These are phyloP conservation scores for Tuber indicum DNA, from an alignment of 495 filamentous ascomycete genomes.

Conservation along the genomic window DNA sequence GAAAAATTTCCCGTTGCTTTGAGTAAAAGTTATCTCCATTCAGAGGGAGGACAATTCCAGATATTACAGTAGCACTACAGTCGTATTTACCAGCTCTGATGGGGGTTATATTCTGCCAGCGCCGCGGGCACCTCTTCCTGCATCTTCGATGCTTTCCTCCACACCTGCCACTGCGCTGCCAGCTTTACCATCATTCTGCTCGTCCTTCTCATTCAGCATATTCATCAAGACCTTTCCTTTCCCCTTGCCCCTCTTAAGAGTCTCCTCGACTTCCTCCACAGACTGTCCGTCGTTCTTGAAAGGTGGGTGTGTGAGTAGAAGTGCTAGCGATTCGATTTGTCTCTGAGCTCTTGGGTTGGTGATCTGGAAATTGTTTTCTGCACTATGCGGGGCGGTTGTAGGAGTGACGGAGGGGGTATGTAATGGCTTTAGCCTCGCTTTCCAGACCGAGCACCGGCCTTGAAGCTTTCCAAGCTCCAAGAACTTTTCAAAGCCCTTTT, in stretches of 20 bases:
- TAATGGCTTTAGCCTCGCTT: constrained; percentile 51
- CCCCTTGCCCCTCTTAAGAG: constrained; percentile 36
- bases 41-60: neutral
- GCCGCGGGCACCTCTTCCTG: constrained; percentile 28
- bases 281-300: constrained; percentile 41
- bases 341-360: constrained; percentile 36
- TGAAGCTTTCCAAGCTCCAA: constrained; percentile 69
- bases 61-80: neutral
- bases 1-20: neutral
- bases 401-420: constrained; percentile 23
- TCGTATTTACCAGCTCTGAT: neutral
- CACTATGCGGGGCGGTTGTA: neutral
- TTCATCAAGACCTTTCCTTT: constrained; percentile 38
- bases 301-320: constrained; percentile 37
- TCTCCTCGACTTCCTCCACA: constrained; percentile 41
- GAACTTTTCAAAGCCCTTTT: constrained; percentile 92
- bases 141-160: constrained; percentile 38
- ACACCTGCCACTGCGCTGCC: constrained; percentile 6
- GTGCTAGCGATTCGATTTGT: constrained; percentile 36
- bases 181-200: constrained; percentile 4
- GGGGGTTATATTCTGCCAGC: constrained; percentile 11
- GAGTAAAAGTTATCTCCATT: neutral
- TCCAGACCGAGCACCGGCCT: constrained; percentile 78
- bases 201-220: constrained; percentile 40
- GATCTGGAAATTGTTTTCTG: constrained; percentile 25